phyloP scores from a whole-genome alignment of 164 flowering plant species.

The Stephania yunnanensis region DNA sequence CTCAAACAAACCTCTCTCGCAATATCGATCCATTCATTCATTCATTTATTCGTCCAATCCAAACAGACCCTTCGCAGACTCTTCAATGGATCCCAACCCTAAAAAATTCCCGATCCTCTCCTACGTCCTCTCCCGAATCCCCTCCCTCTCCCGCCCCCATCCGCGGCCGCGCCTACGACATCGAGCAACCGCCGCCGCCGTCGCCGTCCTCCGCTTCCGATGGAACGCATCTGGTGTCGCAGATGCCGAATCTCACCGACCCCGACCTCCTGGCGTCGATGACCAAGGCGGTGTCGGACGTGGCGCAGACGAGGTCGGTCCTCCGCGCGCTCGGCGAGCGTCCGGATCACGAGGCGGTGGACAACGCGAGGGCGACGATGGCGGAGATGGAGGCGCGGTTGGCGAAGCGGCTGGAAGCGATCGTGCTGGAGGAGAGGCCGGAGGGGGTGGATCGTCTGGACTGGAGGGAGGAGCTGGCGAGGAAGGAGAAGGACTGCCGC shows the following conservation, averaged over 20 bases:
- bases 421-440: slow-evolving; percentile 36
- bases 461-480: slow-evolving; percentile 38
- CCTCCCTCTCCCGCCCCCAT: slow-evolving; percentile 13
- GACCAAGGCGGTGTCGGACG: slow-evolving; percentile 46
- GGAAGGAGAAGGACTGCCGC: slow-evolving; percentile 34
- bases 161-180: slow-evolving; percentile 23
- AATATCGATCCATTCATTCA: background rate
- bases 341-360: slow-evolving; percentile 66
- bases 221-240: slow-evolving; percentile 6
- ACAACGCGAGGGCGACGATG: slow-evolving; percentile 33
- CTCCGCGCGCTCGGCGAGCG: slow-evolving; percentile 56
- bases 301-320: slow-evolving; percentile 49
- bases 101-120: slow-evolving; percentile 57
- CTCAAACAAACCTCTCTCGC: background rate
- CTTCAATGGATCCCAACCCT: slow-evolving; percentile 64
- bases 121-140: slow-evolving; percentile 48
- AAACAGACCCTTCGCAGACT: background rate
- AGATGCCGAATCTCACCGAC: slow-evolving; percentile 40
- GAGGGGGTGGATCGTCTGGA: slow-evolving; percentile 28
- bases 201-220: background rate
- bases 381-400: slow-evolving; percentile 38
- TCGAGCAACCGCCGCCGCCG: slow-evolving; percentile 31
- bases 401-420: slow-evolving; percentile 36
- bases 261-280: slow-evolving; percentile 39
- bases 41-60: background rate